phyloP scores from a whole-genome alignment of 2,329 filamentous ascomycete species.

The Diaporthe destruens region DNA sequence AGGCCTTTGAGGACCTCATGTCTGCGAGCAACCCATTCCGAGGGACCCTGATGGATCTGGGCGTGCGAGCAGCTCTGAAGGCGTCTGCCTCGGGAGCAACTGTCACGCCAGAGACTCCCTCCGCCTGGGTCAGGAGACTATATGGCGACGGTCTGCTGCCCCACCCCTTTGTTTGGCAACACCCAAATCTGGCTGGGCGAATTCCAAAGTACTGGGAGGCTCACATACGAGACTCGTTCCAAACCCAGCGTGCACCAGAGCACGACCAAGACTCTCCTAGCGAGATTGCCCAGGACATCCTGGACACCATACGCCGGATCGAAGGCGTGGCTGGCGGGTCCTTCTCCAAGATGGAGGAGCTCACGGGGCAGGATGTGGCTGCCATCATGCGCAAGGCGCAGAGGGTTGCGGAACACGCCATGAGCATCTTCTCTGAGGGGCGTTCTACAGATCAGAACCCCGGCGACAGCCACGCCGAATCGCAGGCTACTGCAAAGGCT shows the following conservation, averaged over 20 bases:
- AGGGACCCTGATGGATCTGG: constrained; percentile 56
- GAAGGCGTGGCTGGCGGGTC: not conserved
- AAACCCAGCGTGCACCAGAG: not conserved
- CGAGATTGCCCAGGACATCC: not conserved
- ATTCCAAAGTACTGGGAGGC: not conserved
- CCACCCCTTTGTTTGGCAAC: constrained; percentile 7
- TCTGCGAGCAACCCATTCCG: constrained; percentile 55
- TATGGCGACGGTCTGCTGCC: constrained; percentile 36
- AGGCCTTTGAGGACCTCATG: constrained; percentile 71
- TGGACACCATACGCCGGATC: not conserved
- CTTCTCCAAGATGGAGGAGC: not conserved
- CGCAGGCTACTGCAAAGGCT: not conserved
- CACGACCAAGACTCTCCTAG: not conserved
- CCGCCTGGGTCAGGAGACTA: constrained; percentile 40
- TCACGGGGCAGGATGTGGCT: constrained; percentile 1
- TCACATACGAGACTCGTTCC: not conserved
- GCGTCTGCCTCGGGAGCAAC: constrained; percentile 9
- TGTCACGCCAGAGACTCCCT: constrained; percentile 34
- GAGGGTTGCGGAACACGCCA: not conserved
- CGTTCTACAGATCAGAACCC: not conserved
- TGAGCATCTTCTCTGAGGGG: not conserved
- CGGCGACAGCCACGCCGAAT: not conserved
- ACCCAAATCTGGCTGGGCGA: not conserved
- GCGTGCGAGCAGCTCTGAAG: constrained; percentile 32
- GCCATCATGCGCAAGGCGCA: constrained; percentile 2